Evolutionary conservation across 2,329 filamentous ascomycete species (phyloP), one percentile per base, ranked within the genome.

Genomic region (Calonectria hawksworthii): DNA sequence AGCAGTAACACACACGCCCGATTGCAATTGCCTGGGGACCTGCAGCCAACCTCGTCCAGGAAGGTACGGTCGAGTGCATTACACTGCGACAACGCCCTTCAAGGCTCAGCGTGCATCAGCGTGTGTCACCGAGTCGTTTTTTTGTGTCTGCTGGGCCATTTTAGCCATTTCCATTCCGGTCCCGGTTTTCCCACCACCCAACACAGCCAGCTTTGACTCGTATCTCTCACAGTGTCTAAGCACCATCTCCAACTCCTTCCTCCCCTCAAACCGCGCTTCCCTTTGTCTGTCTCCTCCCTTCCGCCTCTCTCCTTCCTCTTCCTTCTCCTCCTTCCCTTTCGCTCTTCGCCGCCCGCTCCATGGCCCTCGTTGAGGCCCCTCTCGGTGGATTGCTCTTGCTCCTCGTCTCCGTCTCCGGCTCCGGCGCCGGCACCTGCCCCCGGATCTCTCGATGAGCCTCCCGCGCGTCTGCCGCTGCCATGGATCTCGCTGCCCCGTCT

Each of bases 401-500:
- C 54, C 63, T 59, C 61, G 59, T 78, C 68, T 67, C 64, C 34
- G 68, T 64, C 72, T 75, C 69, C 76, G 77, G 73, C 73, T 75
- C 68, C 76, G 77, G 73, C 77, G 72, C 61, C 73, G 63, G 67
- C 77, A 74, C 64, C 74, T 74, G 72, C 74, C 73, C 66, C 70
- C 67, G 75, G 72, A 65, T 76, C 75, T 59, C 80, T 80, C 78
- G 70, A 81, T 81, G 80, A 80, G 72, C 74, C 74, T 51, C 76
- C 65, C 67, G 56, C 73, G 70, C 65, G 65, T 70, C 74, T 59
- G 66, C 75, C 74, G 72, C 75, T 76, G 74, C 80, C 75, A 81
- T 81, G 80, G 80, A 81, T 81, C 79, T 81, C 80, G 79, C 80
- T 70, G 75, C 80, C 47, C 77, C 80, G 47, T 44, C 61, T 32